Conservation (phyloP, 805 yeast genomes). For the Saccharomyces paradoxus region DNA sequence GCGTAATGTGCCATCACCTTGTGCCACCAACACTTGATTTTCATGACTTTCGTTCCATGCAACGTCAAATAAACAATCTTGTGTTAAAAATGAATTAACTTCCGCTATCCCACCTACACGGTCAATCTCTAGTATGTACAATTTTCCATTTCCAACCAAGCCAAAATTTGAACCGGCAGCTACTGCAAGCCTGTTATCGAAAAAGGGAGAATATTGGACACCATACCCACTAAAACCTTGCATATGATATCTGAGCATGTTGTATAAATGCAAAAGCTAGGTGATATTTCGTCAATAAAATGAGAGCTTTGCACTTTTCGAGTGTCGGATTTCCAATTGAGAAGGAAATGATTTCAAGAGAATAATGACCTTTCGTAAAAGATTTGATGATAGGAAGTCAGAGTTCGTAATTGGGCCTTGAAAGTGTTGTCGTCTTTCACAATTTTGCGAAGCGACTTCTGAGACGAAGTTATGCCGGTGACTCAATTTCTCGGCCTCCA, state of each 20-base stretch:
- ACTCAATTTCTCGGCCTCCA: not conserved
- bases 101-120: conserved; percentile 53
- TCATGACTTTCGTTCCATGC: conserved; percentile 91
- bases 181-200: conserved; percentile 81
- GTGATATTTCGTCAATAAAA: not conserved
- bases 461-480: not conserved
- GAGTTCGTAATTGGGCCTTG: not conserved
- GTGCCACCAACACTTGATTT: conserved; percentile 71
- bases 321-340: not conserved
- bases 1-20: conserved; percentile 86
- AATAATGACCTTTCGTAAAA: not conserved
- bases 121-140: conserved; percentile 60
- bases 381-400: not conserved
- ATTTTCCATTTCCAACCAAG: conserved; percentile 84
- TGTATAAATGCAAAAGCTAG: not conserved
- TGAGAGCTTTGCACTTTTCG: not conserved
- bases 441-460: not conserved
- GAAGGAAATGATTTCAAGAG: not conserved
- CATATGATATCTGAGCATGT: conserved; percentile 67
- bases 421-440: not conserved
- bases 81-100: conserved; percentile 68
- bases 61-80: conserved; percentile 82
- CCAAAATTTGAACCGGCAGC: conserved; percentile 92
- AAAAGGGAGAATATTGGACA: conserved; percentile 84
- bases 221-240: conserved; percentile 80